Evolutionary conservation across 1,139 yeast genomes (phyloP), one percentile per base, ranked within the genome.

Genomic region (Saccharomyces hybrid): DNA sequence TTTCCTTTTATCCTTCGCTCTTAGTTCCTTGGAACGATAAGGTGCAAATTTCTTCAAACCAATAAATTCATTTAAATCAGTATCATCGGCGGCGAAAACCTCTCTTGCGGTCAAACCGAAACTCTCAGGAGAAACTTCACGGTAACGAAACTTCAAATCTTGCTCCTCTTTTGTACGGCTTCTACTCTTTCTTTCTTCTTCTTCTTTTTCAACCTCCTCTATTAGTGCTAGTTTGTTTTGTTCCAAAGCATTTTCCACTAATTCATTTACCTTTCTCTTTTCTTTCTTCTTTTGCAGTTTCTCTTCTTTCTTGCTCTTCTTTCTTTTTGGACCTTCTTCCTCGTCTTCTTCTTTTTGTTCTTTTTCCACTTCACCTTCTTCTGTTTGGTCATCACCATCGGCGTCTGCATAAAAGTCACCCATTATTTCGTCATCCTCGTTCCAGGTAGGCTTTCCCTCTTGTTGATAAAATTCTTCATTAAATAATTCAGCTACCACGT

Each of bases 31-130:
- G 26, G 90, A 82, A 68, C 97, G 81, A 70, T 88, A 95, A 28
- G 98, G 93, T 0, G 98, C 98, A 63, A 93, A 83, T 70, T 91
- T 91, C 75, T 93, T 93, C 62, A 95, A 75, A 13, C 97, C 95
- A 58, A 89, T 85, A 66, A 77, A 90, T 55, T 82, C 84, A 71
- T 93, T 93, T 70, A 95, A 78, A 53, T 86, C 88, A 58, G 80
- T 78, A 68, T 95, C 99, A 65, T 88, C 95, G 8, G 99, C 99
- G 57, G 88, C 73, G 53, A 95, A 75, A 52, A 95, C 93, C 65
- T 95, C 99, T 58, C 95, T 78, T 0, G 95, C 80, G 0, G 89
- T 78, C 54, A 95, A 78, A 8, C 98, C 98, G 73, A 82, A 95
- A 9, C 91, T 74, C 65, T 95, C 99, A 3, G 99, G 98, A 0